Base-by-base conservation (phyloP, 2,329 filamentous ascomycete genomes). In the Hymenoscyphus fructigenus region DNA sequence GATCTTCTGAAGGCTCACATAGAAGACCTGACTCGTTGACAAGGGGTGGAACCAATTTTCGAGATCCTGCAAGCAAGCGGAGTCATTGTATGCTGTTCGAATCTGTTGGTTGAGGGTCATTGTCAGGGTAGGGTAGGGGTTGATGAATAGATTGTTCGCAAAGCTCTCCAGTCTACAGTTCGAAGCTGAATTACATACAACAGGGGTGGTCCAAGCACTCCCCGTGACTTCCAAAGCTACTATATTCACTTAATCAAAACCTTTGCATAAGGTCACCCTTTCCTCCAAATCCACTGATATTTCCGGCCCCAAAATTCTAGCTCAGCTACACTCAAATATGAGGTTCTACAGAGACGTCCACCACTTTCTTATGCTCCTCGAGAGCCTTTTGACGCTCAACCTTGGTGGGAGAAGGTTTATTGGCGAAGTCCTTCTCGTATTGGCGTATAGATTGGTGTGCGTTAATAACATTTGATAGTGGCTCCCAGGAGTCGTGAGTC, bases 41-140 rank as follows among this genome's bases (percentile, higher is more conserved):
- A 12, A 72, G 67, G 17, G 72, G 67, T 12, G 78, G 74, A 28
- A 75, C 76, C 6, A 75, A 68, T 17, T 73, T 76, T 47, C 84
- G 78, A 34, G 80, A 78, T 2, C 82, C 81, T 12, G 84, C 76
- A 32, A 83, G 79, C 3, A 90, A 75, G 4, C 82, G 80, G 14
- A 86, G 75, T 20, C 78, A 66, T 59, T 76, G 76, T 4, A n/a
- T n/a, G n/a, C 70, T 66, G 56, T 75, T 75, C 15, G 74, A 71
- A 20, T 74, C 69, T 38, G 74, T 78, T 63, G 76, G 78, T 2
- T 3, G 41, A 53, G n/a, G n/a, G n/a, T n/a, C n/a, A 29, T 5
- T 29, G 28, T 29, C 28, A 29, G 5, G 28, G 28, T 29, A 29
- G 28, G 5, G 28, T 29, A 29, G 28, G 28, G 28, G 28, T 29